Evolutionary conservation across 495 filamentous ascomycete genomes (phyloP).

Genomic region (Xylaria acuta): DNA sequence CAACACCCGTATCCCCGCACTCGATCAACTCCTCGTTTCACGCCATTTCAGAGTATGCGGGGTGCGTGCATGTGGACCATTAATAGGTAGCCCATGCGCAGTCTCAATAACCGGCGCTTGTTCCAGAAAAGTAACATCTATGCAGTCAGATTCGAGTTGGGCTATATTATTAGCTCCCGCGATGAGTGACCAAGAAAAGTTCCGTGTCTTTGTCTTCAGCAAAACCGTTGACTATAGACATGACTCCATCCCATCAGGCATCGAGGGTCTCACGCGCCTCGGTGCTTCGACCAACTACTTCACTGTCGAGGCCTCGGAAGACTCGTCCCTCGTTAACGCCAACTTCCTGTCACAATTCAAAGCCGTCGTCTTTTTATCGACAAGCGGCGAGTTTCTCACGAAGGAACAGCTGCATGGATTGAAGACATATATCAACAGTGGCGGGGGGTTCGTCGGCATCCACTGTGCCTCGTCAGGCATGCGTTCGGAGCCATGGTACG

Average conservation of each 20-base stretch:
- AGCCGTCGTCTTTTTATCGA: slow-evolving; percentile 46
- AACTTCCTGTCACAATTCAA: slow-evolving; percentile 36
- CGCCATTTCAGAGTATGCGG: neutral
- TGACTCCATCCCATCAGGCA: slow-evolving; percentile 43
- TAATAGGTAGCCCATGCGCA: too few relatives aligned
- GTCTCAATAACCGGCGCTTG: too few relatives aligned
- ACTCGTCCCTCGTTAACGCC: slow-evolving; percentile 39
- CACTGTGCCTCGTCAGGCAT: slow-evolving; percentile 47
- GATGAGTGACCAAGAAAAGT: slow-evolving; percentile 19
- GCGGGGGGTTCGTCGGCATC: slow-evolving; percentile 47
- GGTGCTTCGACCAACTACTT: slow-evolving; percentile 32
- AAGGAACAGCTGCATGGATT: slow-evolving; percentile 38
- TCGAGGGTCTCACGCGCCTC: slow-evolving; percentile 37
- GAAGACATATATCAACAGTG: slow-evolving; percentile 38
- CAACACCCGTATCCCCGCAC: too few relatives aligned
- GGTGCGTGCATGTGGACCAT: neutral
- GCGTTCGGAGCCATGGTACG: slow-evolving; percentile 42
- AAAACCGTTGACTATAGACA: slow-evolving; percentile 46
- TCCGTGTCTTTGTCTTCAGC: slow-evolving; percentile 43
- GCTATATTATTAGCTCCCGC: neutral
- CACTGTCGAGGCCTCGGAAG: slow-evolving; percentile 39
- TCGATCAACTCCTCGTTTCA: neutral
- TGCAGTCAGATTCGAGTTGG: neutral
- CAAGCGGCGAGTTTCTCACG: slow-evolving; percentile 45
- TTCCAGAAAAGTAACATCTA: neutral